A percentile compares a stretch with the other conserved stretches of the same genome.
Evolutionary conservation across 2,329 filamentous ascomycete species (phyloP).

Genomic region (Verticillium zaregamsianum): DNA sequence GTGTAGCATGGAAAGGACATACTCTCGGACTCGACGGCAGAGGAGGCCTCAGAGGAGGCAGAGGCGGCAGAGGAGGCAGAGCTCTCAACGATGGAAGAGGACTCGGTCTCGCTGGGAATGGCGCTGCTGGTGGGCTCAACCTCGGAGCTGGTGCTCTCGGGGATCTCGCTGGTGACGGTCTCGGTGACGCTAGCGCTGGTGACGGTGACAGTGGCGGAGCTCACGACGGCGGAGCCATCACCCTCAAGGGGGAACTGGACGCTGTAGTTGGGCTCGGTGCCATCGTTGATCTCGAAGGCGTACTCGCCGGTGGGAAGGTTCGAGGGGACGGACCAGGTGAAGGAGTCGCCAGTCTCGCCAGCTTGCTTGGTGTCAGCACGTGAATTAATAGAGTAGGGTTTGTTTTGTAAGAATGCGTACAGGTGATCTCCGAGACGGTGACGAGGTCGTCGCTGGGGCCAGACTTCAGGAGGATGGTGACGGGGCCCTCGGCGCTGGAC

Average conservation of each 20-base stretch:
- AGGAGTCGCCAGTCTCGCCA: conserved; percentile 26
- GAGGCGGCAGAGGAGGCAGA: conserved; percentile 10
- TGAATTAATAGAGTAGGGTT: too few species aligned
- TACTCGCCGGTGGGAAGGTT: conserved; percentile 34
- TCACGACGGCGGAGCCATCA: conserved; percentile 15
- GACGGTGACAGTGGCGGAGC: conserved; percentile 6
- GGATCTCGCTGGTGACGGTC: neutral
- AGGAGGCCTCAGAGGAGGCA: conserved; percentile 11
- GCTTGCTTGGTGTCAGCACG: conserved; percentile 22
- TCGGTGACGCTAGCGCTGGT: conserved; percentile 4
- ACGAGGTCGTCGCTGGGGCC: conserved; percentile 31
- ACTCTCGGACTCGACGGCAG: conserved; percentile 5
- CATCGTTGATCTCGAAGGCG: conserved; percentile 41
- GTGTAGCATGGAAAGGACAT: neutral
- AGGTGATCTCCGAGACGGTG: conserved; percentile 26
- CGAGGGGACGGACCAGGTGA: conserved; percentile 32
- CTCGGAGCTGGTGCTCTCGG: conserved; percentile 10
- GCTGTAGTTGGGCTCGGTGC: conserved; percentile 38
- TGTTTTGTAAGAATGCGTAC: conserved; percentile 27
- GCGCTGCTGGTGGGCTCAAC: conserved; percentile 9
- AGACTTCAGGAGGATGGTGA: conserved; percentile 36
- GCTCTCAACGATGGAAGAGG: conserved; percentile 8
- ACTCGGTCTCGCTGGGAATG: conserved; percentile 7
- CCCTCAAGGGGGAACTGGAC: conserved; percentile 30
- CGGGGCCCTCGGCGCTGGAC: conserved; percentile 32